These are phyloP conservation scores for Penicillium sp. DNA, from an alignment of 2,329 filamentous ascomycete genomes.

Conservation along the genomic window DNA sequence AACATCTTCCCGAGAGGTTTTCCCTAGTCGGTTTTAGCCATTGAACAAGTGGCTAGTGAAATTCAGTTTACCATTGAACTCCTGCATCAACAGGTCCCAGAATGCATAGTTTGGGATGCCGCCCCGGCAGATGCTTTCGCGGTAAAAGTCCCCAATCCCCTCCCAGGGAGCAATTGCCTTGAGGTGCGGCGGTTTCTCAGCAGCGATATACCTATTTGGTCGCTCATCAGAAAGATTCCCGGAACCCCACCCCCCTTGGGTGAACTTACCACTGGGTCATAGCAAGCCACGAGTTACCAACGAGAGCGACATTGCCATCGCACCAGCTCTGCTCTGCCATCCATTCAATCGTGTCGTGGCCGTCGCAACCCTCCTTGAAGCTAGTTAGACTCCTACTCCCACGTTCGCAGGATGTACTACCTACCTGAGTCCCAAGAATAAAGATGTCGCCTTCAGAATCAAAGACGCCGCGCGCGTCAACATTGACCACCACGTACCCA, in stretches of 20 bases:
- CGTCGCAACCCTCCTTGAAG: constrained; percentile 12
- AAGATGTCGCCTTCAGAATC: constrained; percentile 33
- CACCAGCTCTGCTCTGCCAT: constrained; percentile 21
- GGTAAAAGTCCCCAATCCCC: constrained; percentile 24
- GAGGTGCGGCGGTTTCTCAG: constrained; percentile 13
- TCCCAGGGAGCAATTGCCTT: constrained; percentile 32
- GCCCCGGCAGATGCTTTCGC: constrained; percentile 24
- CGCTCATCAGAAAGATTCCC: neutral
- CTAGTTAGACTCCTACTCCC: neutral
- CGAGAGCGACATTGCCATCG: constrained; percentile 19
- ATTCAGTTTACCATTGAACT: constrained; percentile 17
- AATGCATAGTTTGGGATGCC: constrained; percentile 25
- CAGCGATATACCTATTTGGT: constrained; percentile 1
- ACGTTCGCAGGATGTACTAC: neutral
- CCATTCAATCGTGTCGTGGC: constrained; percentile 21
- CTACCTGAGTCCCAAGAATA: constrained; percentile 19
- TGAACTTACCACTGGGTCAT: constrained; percentile 19
- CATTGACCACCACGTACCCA: constrained; percentile 37
- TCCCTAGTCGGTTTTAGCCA: neutral
- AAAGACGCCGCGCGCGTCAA: constrained; percentile 34
- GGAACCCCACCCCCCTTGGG: neutral
- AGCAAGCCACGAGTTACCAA: constrained; percentile 22
- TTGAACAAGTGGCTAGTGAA: no score
- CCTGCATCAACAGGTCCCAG: constrained; percentile 19
- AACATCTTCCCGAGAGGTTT: constrained; percentile 11